These are phyloP conservation scores for Przewalskia tangutica DNA, from an alignment of 257 asterid genomes.

Conservation along the genomic window DNA sequence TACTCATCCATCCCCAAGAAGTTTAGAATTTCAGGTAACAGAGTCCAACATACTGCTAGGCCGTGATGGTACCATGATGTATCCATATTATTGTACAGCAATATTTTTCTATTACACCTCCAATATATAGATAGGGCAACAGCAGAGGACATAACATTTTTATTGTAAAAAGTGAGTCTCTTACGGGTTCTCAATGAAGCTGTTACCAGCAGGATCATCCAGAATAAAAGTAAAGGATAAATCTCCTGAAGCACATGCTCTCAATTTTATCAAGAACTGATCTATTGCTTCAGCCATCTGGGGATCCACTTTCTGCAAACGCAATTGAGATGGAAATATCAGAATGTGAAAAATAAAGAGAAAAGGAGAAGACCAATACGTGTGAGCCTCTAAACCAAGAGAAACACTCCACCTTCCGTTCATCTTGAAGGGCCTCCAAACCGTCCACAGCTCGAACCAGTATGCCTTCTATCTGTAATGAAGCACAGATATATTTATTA, in stretches of 20 bases:
- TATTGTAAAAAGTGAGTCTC: constrained; percentile 14
- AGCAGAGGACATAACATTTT: neutral
- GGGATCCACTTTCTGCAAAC: constrained; percentile 70
- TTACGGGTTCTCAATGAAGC: constrained; percentile 97
- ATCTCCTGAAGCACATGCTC: constrained; percentile 71
- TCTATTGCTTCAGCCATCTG: constrained; percentile 80
- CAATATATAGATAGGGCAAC: neutral
- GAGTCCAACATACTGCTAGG: neutral
- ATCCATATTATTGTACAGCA: neutral
- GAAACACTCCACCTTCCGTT: constrained; percentile 55
- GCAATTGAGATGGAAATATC: constrained; percentile 6
- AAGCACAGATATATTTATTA: neutral
- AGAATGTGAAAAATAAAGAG: neutral
- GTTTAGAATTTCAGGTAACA: neutral
- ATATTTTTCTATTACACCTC: neutral
- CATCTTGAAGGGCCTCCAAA: constrained; percentile 84
- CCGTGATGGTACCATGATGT: neutral
- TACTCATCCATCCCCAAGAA: neutral
- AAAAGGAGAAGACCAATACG: neutral
- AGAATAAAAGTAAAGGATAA: constrained; percentile 61
- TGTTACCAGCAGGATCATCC: constrained; percentile 97
- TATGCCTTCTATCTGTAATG: constrained; percentile 80
- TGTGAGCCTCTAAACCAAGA: neutral
- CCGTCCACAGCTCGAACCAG: constrained; percentile 69
- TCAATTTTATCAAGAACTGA: constrained; percentile 59